Evolutionary conservation across 768 basidiomycete genomes (phyloP).

Genomic region (Leucosporidium creatinivorum): DNA sequence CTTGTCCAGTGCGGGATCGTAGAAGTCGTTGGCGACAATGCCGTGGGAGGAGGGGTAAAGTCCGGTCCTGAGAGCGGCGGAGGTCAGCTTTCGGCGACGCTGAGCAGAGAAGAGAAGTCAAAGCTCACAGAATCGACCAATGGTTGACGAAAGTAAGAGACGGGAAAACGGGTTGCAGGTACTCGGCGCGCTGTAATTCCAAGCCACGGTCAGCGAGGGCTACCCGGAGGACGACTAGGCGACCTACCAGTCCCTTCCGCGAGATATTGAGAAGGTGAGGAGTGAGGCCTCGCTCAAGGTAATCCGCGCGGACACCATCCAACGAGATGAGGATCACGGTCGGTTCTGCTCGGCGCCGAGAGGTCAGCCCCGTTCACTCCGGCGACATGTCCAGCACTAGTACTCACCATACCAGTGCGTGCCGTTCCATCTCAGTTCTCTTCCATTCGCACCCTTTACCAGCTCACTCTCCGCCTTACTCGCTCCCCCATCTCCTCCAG

Average conservation of each 20-base stretch:
- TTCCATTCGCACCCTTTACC: not conserved
- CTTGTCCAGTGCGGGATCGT: slow-evolving; percentile 58
- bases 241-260: slow-evolving; percentile 56
- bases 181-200: slow-evolving; percentile 63
- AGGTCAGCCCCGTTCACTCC: too few species aligned
- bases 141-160: slow-evolving; percentile 93
- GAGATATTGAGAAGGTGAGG: slow-evolving; percentile 75
- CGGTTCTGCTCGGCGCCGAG: slow-evolving; percentile 44
- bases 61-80: slow-evolving; percentile 58
- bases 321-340: slow-evolving; percentile 80
- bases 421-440: slow-evolving; percentile 54
- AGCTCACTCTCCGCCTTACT: not conserved
- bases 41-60: slow-evolving; percentile 84
- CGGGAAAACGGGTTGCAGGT: slow-evolving; percentile 79
- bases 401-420: slow-evolving; percentile 57
- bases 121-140: slow-evolving; percentile 69
- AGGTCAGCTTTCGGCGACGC: not conserved
- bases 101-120: slow-evolving; percentile 5
- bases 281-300: slow-evolving; percentile 75
- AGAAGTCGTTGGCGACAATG: slow-evolving; percentile 86
- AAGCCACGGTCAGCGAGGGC: too few species aligned
- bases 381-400: too few species aligned
- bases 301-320: slow-evolving; percentile 81
- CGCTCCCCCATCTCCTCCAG: slow-evolving; percentile 21
- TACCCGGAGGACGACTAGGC: not conserved